Conservation (phyloP, 2,329 filamentous ascomycete genomes). For the Trichoderma pleuroti region DNA sequence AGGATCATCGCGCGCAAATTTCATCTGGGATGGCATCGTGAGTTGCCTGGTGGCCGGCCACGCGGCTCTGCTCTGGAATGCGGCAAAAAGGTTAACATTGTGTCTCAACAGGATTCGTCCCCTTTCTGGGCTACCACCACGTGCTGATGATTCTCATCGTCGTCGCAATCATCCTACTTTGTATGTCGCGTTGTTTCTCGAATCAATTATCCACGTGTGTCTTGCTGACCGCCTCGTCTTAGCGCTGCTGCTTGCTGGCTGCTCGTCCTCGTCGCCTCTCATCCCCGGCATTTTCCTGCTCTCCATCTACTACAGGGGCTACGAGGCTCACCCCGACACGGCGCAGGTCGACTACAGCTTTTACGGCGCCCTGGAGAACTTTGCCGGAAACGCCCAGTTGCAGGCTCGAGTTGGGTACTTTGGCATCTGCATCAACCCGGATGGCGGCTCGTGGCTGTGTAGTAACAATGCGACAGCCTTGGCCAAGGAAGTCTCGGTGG, state of each 20-base stretch:
- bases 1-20: conserved; percentile 35
- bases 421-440: conserved; percentile 91
- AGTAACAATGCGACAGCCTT: conserved; percentile 95
- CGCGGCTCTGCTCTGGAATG: conserved; percentile 25
- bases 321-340: conserved; percentile 76
- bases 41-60: conserved; percentile 27
- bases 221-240: conserved; percentile 16
- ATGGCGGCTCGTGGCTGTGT: conserved; percentile 88
- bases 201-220: conserved; percentile 15
- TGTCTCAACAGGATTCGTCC: conserved; percentile 53
- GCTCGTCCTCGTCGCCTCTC: conserved; percentile 90
- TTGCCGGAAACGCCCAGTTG: conserved; percentile 77
- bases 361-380: conserved; percentile 80
- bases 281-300: conserved; percentile 97
- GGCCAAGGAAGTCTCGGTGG: conserved; percentile 81
- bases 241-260: conserved; percentile 92
- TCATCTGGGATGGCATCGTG: conserved; percentile 49
- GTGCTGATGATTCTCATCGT: conserved; percentile 97
- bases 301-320: conserved; percentile 92
- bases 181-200: conserved; percentile 55
- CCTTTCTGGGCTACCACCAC: conserved; percentile 72
- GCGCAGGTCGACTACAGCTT: conserved; percentile 89
- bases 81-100: not conserved
- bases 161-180: conserved; percentile 88
- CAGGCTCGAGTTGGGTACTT: conserved; percentile 97